Base-by-base conservation (phyloP, 257 asterid species). In the Orobanche coerulescens region DNA sequence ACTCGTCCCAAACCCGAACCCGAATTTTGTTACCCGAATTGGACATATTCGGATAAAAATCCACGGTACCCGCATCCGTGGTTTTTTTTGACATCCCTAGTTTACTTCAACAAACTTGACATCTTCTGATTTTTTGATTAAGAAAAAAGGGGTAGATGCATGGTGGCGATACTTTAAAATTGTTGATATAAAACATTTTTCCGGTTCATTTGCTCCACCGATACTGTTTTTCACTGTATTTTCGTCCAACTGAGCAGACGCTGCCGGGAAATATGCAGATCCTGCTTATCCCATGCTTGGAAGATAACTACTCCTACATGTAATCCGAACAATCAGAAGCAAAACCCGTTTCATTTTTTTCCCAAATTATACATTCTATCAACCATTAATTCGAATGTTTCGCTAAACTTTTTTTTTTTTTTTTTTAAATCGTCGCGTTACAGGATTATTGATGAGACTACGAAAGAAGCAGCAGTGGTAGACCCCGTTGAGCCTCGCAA, bases 401-500 rank as follows among this genome's bases (percentile, higher is more conserved):
- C 20, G 4, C 4, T 26, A 10, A 19, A 42, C 7, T 5, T 2
- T 24, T 42, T 46, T n/a, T 48, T 14, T 43, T 43, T 1, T 14
- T 43, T 10, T 43, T 43, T 0, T n/a, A 13, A 12, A 16, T 46
- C 47, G 47, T 30, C 50, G n/a, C 23, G 24, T 58, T 58, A 10
- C 75, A 79, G 89, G 82, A 79, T 82, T 47, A 59, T 82, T 1
- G 95, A 88, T 58, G 95, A 84, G 61, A 61, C 73, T n/a, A 79
- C 94, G 5, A 91, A 85, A 69, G 88, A 85, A 67, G 98, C 92
- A 44, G 96, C 96, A 4, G 96, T 74, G 16, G 98, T 88, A 7
- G 98, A 91, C 66, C 96, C 98, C 2, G 96, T 81, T 19, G 95
- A 91, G 85, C 95, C 98, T 43, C 88, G 78, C 71, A 91, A 82